Evolutionary conservation across 2,329 filamentous ascomycete species (phyloP).

Genomic region (Cadophora luteo-olivacea): DNA sequence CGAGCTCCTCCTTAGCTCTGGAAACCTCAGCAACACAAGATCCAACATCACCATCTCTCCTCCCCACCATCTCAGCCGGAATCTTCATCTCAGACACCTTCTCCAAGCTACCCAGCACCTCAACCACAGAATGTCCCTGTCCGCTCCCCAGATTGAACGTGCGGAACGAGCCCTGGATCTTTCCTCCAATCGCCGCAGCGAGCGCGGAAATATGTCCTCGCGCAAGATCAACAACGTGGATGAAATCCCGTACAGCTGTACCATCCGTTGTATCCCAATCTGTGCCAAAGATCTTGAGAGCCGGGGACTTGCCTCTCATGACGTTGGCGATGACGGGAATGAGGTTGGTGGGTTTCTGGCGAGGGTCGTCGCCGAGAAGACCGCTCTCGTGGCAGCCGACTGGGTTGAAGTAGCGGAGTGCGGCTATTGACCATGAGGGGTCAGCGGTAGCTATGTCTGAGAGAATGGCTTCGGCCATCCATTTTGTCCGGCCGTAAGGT

Average conservation of each 20-base stretch:
- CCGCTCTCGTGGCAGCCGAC: slow-evolving; percentile 69
- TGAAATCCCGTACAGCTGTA: slow-evolving; percentile 69
- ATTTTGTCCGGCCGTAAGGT: slow-evolving; percentile 70
- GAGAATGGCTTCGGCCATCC: slow-evolving; percentile 69
- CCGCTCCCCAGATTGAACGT: slow-evolving; percentile 53
- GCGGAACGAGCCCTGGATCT: slow-evolving; percentile 48
- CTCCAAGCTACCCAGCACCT: slow-evolving; percentile 49
- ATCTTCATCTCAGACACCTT: slow-evolving; percentile 46
- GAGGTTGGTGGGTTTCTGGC: slow-evolving; percentile 65
- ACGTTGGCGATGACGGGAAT: slow-evolving; percentile 68
- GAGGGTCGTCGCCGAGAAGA: slow-evolving; percentile 66
- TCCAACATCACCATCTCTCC: slow-evolving; percentile 51
- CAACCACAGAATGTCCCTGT: slow-evolving; percentile 51
- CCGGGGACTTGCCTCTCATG: slow-evolving; percentile 57
- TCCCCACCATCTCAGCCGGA: slow-evolving; percentile 44
- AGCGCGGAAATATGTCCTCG: slow-evolving; percentile 67
- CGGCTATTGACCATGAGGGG: slow-evolving; percentile 65
- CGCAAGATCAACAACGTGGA: slow-evolving; percentile 69
- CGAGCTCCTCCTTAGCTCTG: slow-evolving; percentile 48
- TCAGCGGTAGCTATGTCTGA: slow-evolving; percentile 66
- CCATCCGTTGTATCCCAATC: slow-evolving; percentile 70
- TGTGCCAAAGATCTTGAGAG: slow-evolving; percentile 64
- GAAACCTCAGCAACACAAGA: slow-evolving; percentile 50
- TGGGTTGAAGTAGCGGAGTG: slow-evolving; percentile 70
- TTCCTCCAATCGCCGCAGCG: slow-evolving; percentile 44